Evolutionary conservation across 441 rosid species (phyloP).

Genomic region (Manihot esculenta): DNA sequence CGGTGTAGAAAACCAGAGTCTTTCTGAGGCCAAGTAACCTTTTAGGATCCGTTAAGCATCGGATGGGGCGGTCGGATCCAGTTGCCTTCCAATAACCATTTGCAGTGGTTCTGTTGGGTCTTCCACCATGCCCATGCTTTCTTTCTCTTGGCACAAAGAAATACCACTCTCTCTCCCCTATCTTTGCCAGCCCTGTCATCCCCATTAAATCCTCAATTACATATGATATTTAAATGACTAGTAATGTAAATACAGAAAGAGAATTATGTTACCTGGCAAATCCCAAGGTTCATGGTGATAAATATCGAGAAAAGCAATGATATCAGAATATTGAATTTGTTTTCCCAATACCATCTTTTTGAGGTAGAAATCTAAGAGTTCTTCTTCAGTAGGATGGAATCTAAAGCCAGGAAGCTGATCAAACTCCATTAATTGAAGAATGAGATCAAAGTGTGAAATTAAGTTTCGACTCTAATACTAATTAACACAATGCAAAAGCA

Average conservation of each 20-base stretch:
- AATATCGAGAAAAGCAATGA: slow-evolving; percentile 31
- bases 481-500: too few relatives aligned
- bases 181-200: slow-evolving; percentile 32
- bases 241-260: background rate
- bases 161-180: slow-evolving; percentile 43
- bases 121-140: slow-evolving; percentile 28
- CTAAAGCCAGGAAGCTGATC: slow-evolving; percentile 36
- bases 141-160: slow-evolving; percentile 37
- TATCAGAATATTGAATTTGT: background rate
- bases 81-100: slow-evolving; percentile 42
- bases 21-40: slow-evolving; percentile 22
- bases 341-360: slow-evolving; percentile 21
- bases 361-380: slow-evolving; percentile 36
- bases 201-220: too few relatives aligned
- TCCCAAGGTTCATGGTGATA: slow-evolving; percentile 32
- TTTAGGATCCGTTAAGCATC: slow-evolving; percentile 16
- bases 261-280: slow-evolving; percentile 28
- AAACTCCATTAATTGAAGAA: slow-evolving; percentile 2
- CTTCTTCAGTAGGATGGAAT: slow-evolving; percentile 45
- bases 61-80: slow-evolving; percentile 26
- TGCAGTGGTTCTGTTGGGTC: slow-evolving; percentile 33
- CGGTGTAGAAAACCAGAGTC: slow-evolving; percentile 34
- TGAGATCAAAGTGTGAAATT: background rate
- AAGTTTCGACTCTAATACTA: background rate
- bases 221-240: too few relatives aligned